Base-by-base conservation (phyloP, 148 eudicot genomes). In the Nyssa sinensis region DNA sequence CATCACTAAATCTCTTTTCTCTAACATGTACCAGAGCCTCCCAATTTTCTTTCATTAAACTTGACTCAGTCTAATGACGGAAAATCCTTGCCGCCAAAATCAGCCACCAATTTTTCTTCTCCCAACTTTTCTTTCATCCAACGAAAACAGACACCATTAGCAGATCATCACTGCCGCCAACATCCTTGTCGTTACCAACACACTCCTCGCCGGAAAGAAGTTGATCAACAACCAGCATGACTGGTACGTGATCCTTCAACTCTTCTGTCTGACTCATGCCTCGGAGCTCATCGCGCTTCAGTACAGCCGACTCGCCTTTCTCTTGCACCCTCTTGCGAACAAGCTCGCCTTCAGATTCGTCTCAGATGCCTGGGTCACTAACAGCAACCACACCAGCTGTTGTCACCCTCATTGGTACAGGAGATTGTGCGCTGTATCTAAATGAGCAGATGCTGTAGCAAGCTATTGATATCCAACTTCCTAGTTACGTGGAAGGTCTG, bases 351-450 rank as follows among this genome's bases (percentile, higher is more conserved):
- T 90, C 39, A 82, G 81, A 65, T 77, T 95, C n/a, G 88, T 87
- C 7, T 69, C 76, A 27, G 93, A 95, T 2, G 97, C 97, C 2
- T 95, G 94, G 92, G n/a, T n/a, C n/a, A n/a, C n/a, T n/a, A n/a
- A n/a, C n/a, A n/a, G n/a, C n/a, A n/a, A n/a, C n/a, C n/a, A n/a
- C n/a, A n/a, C n/a, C n/a, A n/a, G n/a, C n/a, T n/a, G n/a, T n/a
- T n/a, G n/a, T n/a, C n/a, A n/a, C 99, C 57, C 99, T 97, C 0
- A 89, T 96, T 75, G 99, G 99, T 67, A 96, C 99, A 4, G 99
- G 99, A 59, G 98, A 89, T 37, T 96, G 99, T 80, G 77, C 85
- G 28, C 81, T 96, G 61, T 89, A 81, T 64, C 85, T 96, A 29
- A 96, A 96, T 29, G 99, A 96, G 77, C 84, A 89, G 76, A 95